Evolutionary conservation across 345 rosid species (phyloP).

Genomic region (Atalantia buxifolia): DNA sequence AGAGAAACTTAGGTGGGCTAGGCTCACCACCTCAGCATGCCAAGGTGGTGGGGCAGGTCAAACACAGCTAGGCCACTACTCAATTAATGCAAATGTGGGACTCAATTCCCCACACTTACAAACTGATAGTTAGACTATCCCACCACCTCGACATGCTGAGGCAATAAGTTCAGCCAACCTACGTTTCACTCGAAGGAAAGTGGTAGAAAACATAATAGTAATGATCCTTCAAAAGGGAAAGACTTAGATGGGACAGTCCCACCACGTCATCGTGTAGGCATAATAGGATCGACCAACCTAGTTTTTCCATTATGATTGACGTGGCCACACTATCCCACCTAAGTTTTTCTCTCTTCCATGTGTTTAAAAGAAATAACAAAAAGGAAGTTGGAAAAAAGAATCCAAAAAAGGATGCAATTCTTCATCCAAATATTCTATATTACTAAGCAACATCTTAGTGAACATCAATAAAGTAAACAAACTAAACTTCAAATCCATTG

Average conservation of each 20-base stretch:
- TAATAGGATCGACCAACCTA: too few relatives aligned
- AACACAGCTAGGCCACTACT: background rate
- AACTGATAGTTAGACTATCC: too few relatives aligned
- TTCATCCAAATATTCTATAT: background rate
- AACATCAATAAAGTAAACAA: background rate
- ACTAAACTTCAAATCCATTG: background rate
- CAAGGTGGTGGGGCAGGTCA: too few relatives aligned
- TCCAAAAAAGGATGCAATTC: background rate
- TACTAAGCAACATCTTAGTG: background rate
- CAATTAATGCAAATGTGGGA: background rate
- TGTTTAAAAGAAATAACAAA: too few relatives aligned
- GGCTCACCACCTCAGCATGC: background rate
- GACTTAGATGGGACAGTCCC: background rate
- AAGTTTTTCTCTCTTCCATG: background rate
- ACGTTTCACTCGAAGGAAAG: background rate
- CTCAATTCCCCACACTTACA: background rate
- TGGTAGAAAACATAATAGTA: background rate
- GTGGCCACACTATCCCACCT: background rate
- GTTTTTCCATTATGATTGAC: background rate
- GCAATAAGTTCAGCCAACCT: background rate
- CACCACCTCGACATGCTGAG: background rate
- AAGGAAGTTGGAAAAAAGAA: background rate
- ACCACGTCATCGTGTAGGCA: background rate
- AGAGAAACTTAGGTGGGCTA: background rate
- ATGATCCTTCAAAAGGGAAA: background rate